Conservation (phyloP, 169 alveolate genomes). For the Pseudocohnilembus persalinus region DNA sequence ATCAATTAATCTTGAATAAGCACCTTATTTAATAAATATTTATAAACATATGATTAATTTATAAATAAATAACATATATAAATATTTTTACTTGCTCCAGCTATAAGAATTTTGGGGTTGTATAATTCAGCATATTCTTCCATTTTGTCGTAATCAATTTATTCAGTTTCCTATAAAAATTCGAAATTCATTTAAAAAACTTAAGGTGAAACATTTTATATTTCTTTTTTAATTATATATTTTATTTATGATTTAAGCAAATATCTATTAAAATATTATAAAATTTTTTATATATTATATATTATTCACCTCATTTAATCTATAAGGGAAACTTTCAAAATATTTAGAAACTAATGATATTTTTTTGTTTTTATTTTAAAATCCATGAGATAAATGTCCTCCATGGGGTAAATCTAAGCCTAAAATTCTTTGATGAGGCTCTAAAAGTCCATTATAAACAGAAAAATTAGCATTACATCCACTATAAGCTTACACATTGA, state of each 20-base stretch:
- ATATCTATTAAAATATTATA: not conserved
- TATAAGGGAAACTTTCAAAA: conserved; percentile 94
- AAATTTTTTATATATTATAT: not conserved
- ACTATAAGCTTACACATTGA: conserved; percentile 95
- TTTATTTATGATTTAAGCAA: not conserved
- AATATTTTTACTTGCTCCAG: conserved; percentile 63
- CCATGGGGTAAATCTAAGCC: conserved; percentile 96
- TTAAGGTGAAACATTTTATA: not conserved
- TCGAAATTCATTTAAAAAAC: not conserved
- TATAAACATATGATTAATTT: no score
- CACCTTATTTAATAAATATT: conserved; percentile 48
- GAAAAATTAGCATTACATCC: conserved; percentile 98
- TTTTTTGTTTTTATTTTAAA: conserved; percentile 55
- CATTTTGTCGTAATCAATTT: conserved; percentile 91
- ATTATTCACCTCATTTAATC: conserved; percentile 73
- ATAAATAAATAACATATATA: no score
- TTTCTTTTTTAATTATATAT: no score
- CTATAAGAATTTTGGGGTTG: conserved; percentile 87
- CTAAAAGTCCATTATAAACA: conserved; percentile 93
- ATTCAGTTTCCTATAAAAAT: conserved; percentile 81
- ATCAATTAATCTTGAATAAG: conserved; percentile 85
- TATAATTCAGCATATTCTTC: conserved; percentile 87
- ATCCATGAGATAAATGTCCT: conserved; percentile 91
- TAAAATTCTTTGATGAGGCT: conserved; percentile 96
- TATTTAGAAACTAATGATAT: conserved; percentile 94